Conservation (phyloP, 1,284 basidiomycete genomes). For the Apiotrichum veenhuisii region DNA sequence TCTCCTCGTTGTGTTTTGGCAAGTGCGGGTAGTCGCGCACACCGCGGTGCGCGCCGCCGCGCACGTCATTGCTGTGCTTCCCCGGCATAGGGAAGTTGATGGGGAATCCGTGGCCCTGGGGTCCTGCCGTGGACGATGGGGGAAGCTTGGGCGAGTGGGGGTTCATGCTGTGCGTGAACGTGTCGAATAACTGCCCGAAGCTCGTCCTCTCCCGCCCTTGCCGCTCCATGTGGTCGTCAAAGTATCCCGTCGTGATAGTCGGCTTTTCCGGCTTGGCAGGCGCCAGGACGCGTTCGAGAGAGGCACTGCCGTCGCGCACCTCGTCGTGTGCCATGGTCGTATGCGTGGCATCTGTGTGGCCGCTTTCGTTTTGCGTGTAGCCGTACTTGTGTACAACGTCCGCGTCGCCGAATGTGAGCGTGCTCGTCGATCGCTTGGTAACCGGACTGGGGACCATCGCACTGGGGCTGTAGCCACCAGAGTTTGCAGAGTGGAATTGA, state of each 20-base stretch:
- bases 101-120: background rate
- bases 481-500: background rate
- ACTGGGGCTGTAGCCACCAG: too few relatives aligned
- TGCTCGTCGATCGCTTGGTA: constrained; percentile 21
- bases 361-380: constrained; percentile 27
- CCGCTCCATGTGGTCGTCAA: background rate
- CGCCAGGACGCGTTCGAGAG: background rate
- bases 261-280: background rate
- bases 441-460: background rate
- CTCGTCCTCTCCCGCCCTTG: background rate
- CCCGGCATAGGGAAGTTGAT: background rate
- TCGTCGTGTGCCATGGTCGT: constrained; percentile 24
- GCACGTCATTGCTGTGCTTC: background rate
- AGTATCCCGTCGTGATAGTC: background rate
- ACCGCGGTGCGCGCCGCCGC: constrained; percentile 28
- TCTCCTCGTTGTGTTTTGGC: constrained; percentile 17
- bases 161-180: background rate
- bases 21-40: constrained; percentile 39
- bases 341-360: constrained; percentile 30
- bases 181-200: constrained; percentile 11
- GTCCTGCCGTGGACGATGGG: background rate
- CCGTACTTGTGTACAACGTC: constrained; percentile 49
- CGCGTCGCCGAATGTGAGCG: constrained; percentile 45
- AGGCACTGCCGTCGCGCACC: background rate
- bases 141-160: background rate